phyloP scores from a whole-genome alignment of 768 basidiomycete species.

The Kwoniella pini region DNA sequence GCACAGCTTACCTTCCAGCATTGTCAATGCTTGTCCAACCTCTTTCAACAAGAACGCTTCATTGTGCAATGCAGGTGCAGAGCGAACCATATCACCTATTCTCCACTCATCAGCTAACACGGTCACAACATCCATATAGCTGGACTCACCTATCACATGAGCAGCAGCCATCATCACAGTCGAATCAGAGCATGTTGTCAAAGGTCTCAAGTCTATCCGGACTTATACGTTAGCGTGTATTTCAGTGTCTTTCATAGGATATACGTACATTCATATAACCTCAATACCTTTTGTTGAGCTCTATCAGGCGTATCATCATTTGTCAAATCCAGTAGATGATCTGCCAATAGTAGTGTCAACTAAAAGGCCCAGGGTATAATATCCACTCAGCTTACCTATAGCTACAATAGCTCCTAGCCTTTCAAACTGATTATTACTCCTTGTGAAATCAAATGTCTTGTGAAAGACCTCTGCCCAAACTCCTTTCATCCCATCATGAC shows the following conservation, averaged over 20 bases:
- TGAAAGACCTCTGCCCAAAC: conserved; percentile 44
- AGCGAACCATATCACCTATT: conserved; percentile 68
- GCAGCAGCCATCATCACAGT: conserved; percentile 93
- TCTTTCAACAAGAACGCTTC: conserved; percentile 88
- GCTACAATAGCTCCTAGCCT: conserved; percentile 41
- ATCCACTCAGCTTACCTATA: conserved; percentile 35
- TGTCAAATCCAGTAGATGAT: conserved; percentile 34
- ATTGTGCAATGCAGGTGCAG: conserved; percentile 78
- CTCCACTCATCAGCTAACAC: background rate
- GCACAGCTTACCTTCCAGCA: conserved; percentile 59
- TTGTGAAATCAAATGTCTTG: conserved; percentile 45
- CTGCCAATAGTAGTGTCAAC: conserved; percentile 26
- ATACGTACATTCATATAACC: conserved; percentile 48
- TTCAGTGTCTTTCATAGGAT: background rate
- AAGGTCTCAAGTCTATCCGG: conserved; percentile 72
- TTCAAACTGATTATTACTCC: conserved; percentile 45
- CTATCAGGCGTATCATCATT: conserved; percentile 47
- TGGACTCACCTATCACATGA: conserved; percentile 66
- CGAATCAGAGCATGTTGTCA: conserved; percentile 86
- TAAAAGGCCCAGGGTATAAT: background rate
- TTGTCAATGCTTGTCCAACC: conserved; percentile 76
- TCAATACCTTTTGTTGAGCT: conserved; percentile 37
- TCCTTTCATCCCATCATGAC: conserved; percentile 44
- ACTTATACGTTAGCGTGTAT: conserved; percentile 52
- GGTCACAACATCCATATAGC: background rate